Evolutionary conservation across 495 filamentous ascomycete species (phyloP).

Genomic region (Chlorociboria aeruginascens): DNA sequence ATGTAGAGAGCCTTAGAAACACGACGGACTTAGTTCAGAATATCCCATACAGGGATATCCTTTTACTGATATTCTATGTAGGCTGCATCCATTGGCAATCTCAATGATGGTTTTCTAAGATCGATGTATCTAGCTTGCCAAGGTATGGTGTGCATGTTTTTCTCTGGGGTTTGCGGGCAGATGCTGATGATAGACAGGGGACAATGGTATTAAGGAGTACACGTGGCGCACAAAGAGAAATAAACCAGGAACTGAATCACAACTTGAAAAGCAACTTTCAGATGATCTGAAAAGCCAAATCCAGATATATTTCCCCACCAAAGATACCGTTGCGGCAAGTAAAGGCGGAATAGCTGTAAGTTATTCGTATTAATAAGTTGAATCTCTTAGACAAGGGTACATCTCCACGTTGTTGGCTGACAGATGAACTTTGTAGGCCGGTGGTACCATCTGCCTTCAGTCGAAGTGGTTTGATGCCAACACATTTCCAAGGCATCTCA

Average conservation of each 20-base stretch:
- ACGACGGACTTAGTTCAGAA: too few relatives aligned
- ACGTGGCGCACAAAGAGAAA: constrained; percentile 29
- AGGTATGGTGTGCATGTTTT: constrained; percentile 33
- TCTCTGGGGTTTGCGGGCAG: neutral
- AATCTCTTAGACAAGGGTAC: too few relatives aligned
- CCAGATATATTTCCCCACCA: constrained; percentile 74
- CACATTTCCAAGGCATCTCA: constrained; percentile 54
- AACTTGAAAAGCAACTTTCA: constrained; percentile 19
- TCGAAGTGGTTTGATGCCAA: constrained; percentile 50
- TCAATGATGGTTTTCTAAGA: constrained; percentile 55
- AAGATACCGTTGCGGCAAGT: constrained; percentile 54
- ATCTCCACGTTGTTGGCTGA: too few relatives aligned
- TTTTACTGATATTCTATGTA: constrained; percentile 20
- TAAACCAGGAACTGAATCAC: constrained; percentile 19
- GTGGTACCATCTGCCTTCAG: constrained; percentile 73
- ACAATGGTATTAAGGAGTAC: constrained; percentile 47
- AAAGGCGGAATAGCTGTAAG: constrained; percentile 40
- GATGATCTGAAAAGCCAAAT: constrained; percentile 39
- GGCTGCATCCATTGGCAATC: constrained; percentile 67
- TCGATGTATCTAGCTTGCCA: constrained; percentile 65
- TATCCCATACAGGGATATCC: too few relatives aligned
- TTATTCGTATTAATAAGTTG: neutral
- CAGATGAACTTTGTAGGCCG: constrained; percentile 20
- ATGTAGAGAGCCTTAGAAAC: too few relatives aligned
- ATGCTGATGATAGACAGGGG: constrained; percentile 16